These are phyloP conservation scores for Microbotryomycetes sp. DNA, from an alignment of 1,284 basidiomycete genomes.

Conservation along the genomic window DNA sequence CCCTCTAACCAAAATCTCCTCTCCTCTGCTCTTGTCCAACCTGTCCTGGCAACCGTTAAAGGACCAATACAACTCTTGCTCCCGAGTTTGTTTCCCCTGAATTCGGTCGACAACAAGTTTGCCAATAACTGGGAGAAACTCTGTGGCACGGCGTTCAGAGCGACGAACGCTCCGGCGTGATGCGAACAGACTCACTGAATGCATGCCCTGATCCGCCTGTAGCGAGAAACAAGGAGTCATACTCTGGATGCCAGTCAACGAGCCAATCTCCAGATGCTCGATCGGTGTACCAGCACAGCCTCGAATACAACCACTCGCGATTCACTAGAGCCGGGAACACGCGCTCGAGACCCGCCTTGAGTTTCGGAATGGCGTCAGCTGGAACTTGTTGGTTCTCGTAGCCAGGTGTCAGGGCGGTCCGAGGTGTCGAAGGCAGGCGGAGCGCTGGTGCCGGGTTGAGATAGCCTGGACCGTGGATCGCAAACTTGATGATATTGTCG, in stretches of 20 bases:
- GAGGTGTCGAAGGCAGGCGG: conserved; percentile 19
- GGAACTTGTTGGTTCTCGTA: conserved; percentile 24
- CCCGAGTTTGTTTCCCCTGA: background rate
- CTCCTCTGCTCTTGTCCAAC: conserved; percentile 12
- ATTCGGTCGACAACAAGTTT: conserved; percentile 3
- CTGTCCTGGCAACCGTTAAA: conserved; percentile 12
- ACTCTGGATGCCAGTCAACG: conserved; percentile 21
- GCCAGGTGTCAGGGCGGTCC: conserved; percentile 11
- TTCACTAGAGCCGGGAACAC: conserved; percentile 17
- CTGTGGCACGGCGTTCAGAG: background rate
- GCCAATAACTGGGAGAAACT: conserved; percentile 18
- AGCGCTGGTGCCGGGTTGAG: conserved; percentile 5
- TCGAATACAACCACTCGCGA: conserved; percentile 7
- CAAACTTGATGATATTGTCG: conserved; percentile 7
- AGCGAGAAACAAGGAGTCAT: conserved; percentile 12
- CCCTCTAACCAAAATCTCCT: background rate
- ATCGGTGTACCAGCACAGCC: conserved; percentile 22
- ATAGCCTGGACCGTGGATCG: conserved; percentile 28
- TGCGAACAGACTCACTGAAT: conserved; percentile 9
- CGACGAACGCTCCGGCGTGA: background rate
- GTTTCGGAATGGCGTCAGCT: background rate
- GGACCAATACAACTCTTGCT: conserved; percentile 1
- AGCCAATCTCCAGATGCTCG: background rate
- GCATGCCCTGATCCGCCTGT: conserved; percentile 23
- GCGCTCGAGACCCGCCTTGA: background rate